Conservation (phyloP, 495 filamentous ascomycete genomes). For the Podospora comata region DNA sequence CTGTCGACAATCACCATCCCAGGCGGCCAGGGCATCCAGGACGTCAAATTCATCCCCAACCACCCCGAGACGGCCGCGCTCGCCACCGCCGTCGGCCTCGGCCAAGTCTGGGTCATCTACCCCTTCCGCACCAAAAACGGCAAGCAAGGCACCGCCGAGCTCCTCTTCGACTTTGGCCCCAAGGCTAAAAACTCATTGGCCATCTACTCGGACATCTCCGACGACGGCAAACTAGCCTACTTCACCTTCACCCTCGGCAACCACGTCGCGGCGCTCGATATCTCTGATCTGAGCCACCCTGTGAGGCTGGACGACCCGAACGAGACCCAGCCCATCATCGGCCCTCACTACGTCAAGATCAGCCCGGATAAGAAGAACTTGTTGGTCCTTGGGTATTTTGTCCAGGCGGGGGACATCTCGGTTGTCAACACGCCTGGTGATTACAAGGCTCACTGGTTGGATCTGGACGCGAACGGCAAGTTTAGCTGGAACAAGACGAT, state of each 20-base stretch:
- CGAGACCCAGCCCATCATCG: constrained; percentile 56
- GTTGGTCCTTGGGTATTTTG: constrained; percentile 63
- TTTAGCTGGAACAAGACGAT: constrained; percentile 57
- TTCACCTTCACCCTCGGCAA: constrained; percentile 60
- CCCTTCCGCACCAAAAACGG: constrained; percentile 52
- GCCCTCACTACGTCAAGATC: constrained; percentile 64
- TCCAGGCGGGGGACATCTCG: constrained; percentile 59
- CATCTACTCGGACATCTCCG: constrained; percentile 61
- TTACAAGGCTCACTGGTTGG: constrained; percentile 61
- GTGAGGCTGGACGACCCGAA: constrained; percentile 60
- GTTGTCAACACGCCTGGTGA: constrained; percentile 62
- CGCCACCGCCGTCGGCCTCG: constrained; percentile 59
- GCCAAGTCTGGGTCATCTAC: constrained; percentile 65
- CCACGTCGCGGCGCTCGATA: constrained; percentile 63
- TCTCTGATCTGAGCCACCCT: constrained; percentile 56
- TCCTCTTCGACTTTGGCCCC: constrained; percentile 57
- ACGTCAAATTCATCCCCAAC: constrained; percentile 64
- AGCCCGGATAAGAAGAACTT: constrained; percentile 62
- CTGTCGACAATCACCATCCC: constrained; percentile 62
- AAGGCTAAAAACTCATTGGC: constrained; percentile 55
- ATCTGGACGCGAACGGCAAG: constrained; percentile 53
- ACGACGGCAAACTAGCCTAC: constrained; percentile 58
- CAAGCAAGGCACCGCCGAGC: constrained; percentile 54
- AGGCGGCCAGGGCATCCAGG: constrained; percentile 58
- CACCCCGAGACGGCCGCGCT: constrained; percentile 58